phyloP scores from a whole-genome alignment of 140 eudicot genomes.

The Ambrosia hybrid region DNA sequence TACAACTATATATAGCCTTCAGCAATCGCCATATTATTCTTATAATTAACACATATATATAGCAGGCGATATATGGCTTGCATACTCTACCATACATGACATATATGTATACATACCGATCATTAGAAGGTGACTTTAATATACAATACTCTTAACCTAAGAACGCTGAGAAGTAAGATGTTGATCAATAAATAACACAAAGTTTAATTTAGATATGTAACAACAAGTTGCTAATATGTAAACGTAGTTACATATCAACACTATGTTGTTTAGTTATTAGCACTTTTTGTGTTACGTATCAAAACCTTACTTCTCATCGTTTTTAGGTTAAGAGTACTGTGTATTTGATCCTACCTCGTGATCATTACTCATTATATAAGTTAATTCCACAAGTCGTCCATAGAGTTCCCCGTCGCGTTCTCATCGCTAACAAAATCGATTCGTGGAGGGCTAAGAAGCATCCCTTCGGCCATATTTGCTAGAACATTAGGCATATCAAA shows the following conservation, averaged over 20 bases:
- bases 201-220: too few species aligned
- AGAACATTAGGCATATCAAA: conserved; percentile 81
- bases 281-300: too few species aligned
- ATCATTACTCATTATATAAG: background rate
- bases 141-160: too few species aligned
- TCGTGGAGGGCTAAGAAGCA: conserved; percentile 80
- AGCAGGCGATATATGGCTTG: background rate
- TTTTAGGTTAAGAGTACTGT: too few species aligned
- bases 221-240: too few species aligned
- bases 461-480: conserved; percentile 75
- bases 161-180: too few species aligned
- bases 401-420: conserved; percentile 14
- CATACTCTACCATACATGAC: background rate
- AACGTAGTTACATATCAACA: too few species aligned
- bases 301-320: too few species aligned
- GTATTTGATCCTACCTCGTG: too few species aligned
- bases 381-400: conserved; percentile 46
- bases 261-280: too few species aligned
- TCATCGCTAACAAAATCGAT: conserved; percentile 28
- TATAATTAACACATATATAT: conserved; percentile 10
- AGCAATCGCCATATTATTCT: conserved; percentile 37
- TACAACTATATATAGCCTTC: conserved; percentile 29
- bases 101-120: background rate
- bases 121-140: background rate
- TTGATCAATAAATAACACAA: too few species aligned